These are phyloP conservation scores for Chalaropsis thielavioides DNA, from an alignment of 2,329 filamentous ascomycete species.

Conservation along the genomic window DNA sequence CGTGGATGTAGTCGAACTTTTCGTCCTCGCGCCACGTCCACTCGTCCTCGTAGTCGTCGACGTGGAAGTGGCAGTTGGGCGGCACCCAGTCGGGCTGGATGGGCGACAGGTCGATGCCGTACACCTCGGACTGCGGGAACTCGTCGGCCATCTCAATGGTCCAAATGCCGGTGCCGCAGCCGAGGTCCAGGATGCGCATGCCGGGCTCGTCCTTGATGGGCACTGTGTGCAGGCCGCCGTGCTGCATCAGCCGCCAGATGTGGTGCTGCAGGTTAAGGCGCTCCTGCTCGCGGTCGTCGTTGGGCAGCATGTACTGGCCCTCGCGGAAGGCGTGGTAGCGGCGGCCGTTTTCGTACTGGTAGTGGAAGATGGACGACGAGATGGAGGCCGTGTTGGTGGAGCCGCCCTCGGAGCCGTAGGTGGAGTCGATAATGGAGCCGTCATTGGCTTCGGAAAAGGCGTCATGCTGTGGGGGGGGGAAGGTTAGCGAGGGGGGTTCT, in stretches of 20 bases:
- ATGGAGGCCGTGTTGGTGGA: slow-evolving; percentile 26
- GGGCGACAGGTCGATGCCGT: slow-evolving; percentile 42
- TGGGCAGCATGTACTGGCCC: slow-evolving; percentile 32
- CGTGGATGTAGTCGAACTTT: slow-evolving; percentile 25
- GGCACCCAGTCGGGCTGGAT: slow-evolving; percentile 46
- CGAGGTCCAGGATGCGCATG: slow-evolving; percentile 39
- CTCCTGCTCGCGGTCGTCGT: slow-evolving; percentile 40
- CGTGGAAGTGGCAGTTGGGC: slow-evolving; percentile 47
- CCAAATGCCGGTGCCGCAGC: slow-evolving; percentile 49
- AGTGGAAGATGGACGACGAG: slow-evolving; percentile 31
- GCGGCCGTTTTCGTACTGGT: slow-evolving; percentile 34
- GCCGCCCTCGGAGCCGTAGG: slow-evolving; percentile 25
- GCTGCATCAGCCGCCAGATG: slow-evolving; percentile 34
- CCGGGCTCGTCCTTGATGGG: slow-evolving; percentile 26
- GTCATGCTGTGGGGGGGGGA: slow-evolving; percentile 4
- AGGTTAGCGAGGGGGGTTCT: background rate
- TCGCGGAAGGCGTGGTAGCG: slow-evolving; percentile 35
- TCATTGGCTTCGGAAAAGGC: slow-evolving; percentile 14
- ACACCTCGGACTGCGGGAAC: slow-evolving; percentile 25
- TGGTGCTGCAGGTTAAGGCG: slow-evolving; percentile 42
- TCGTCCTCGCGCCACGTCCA: slow-evolving; percentile 30
- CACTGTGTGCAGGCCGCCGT: slow-evolving; percentile 31
- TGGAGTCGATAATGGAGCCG: slow-evolving; percentile 23
- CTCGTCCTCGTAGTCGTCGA: slow-evolving; percentile 48
- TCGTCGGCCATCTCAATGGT: slow-evolving; percentile 33